Base-by-base conservation (phyloP, 768 basidiomycete genomes). In the Nevesoporus exiguus region DNA sequence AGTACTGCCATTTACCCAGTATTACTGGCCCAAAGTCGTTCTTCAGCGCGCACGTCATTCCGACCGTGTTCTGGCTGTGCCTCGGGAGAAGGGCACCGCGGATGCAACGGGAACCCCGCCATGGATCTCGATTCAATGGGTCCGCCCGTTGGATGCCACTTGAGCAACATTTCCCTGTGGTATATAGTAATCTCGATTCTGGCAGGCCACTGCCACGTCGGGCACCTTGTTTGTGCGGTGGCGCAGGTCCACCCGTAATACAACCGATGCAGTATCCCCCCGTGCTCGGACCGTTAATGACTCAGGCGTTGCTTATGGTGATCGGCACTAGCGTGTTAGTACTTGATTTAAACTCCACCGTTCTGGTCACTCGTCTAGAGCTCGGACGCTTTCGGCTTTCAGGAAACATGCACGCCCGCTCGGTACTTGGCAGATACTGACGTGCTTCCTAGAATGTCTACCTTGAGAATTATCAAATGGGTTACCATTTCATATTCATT, bases 1-100 rank as follows among this genome's bases (percentile, higher is more conserved):
- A 39, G 57, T 84, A 10, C 36, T 69, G 22, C 70, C 78, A 5
- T 60, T 68, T 17, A 74, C 74, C 2, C 70, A 66, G 47, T 84
- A 80, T 74, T 78, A 72, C 49, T 75, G 73, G 73, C 83, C 83
- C 25, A 66, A 68, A 55, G 72, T 84, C 43, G 64, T 79, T 7
- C 62, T 68, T 39, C 59, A 63, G 43, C 58, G 55, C 14, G 50
- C 51, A 48, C 52, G 54, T 5, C 47, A 25, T 24, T 56, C 61
- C 2, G 69, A 71, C 27, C 55, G 59, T 15, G 45, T 63, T 22
- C 52, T 71, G 44, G 69, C 71, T 0, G 49, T 57, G 8, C 56
- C 52, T 1, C 59, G 53, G 8, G 59, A 59, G 30, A 51, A 60
- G 10, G 47, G 47, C 36, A 21, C 41, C 15, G 19, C 25, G 15